These are phyloP conservation scores for Olyra latifolia DNA, from an alignment of 176 grass and related monocot species.

Conservation along the genomic window DNA sequence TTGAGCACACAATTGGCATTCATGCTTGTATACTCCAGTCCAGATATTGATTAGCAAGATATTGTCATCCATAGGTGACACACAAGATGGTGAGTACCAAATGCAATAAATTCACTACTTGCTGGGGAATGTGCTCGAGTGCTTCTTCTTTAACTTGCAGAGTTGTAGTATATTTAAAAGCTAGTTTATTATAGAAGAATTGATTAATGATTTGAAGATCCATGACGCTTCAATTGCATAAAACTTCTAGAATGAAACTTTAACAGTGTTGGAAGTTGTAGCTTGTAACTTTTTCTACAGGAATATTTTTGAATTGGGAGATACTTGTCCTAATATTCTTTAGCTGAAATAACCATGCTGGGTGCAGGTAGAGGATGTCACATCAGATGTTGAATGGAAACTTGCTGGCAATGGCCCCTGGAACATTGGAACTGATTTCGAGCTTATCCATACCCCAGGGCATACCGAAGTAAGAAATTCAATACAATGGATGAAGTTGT, in stretches of 20 bases:
- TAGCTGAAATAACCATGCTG: neutral
- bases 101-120: neutral
- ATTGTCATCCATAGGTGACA: neutral
- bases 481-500: neutral
- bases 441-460: constrained; percentile 80
- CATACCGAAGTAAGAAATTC: constrained; percentile 73
- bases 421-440: constrained; percentile 64
- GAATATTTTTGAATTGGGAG: neutral
- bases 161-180: neutral
- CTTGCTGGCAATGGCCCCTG: constrained; percentile 82
- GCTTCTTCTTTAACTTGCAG: neutral
- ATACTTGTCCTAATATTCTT: constrained; percentile 12
- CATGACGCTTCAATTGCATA: neutral
- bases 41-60: constrained; percentile 1
- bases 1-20: neutral
- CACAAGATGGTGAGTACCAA: neutral
- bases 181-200: neutral
- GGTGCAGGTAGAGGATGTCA: constrained; percentile 54
- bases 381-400: constrained; percentile 73
- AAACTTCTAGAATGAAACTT: neutral
- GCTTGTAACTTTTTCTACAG: neutral
- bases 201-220: neutral
- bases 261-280: neutral
- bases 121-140: neutral
- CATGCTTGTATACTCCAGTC: neutral